Percentiles rank a stretch among this genome's conserved stretches.
These are phyloP conservation scores for Hyphodiscus sp. DNA, from an alignment of 2,329 filamentous ascomycete genomes.

Conservation along the genomic window DNA sequence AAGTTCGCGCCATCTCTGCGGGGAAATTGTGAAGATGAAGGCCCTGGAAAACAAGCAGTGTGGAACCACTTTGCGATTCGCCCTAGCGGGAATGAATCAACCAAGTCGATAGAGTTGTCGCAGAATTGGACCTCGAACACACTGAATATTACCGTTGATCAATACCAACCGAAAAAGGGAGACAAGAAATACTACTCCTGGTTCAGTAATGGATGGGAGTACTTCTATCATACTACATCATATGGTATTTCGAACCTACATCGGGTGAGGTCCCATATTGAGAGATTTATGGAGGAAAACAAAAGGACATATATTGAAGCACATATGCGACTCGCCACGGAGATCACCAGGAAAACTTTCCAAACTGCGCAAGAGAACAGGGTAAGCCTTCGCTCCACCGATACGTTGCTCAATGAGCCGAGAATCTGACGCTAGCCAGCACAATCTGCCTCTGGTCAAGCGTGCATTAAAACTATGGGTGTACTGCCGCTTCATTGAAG, in stretches of 20 bases:
- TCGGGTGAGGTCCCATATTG: background rate
- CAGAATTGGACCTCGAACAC: constrained; percentile 6
- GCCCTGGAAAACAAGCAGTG: constrained; percentile 8
- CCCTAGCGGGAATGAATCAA: constrained; percentile 4
- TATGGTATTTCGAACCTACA: constrained; percentile 9
- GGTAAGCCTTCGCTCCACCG: background rate
- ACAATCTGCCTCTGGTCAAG: constrained; percentile 10
- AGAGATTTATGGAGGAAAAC: constrained; percentile 8
- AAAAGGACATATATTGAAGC: constrained; percentile 5
- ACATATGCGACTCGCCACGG: constrained; percentile 3
- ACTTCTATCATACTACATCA: constrained; percentile 5
- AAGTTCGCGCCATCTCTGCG: constrained; percentile 10
- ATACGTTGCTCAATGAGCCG: background rate
- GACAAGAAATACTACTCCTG: constrained; percentile 12
- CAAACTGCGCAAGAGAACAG: constrained; percentile 6
- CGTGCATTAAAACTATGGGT: constrained; percentile 11
- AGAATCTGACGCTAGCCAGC: background rate
- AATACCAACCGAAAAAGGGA: constrained; percentile 8
- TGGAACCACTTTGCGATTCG: constrained; percentile 11
- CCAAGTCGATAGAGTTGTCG: constrained; percentile 8
- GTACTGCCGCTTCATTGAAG: constrained; percentile 11
- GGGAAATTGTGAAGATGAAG: constrained; percentile 9
- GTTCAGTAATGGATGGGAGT: constrained; percentile 6
- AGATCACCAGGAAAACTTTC: constrained; percentile 9
- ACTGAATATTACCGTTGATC: constrained; percentile 8